Conservation (phyloP, 805 yeast genomes). For the Cyberlindnera xishuangbannaensis region DNA sequence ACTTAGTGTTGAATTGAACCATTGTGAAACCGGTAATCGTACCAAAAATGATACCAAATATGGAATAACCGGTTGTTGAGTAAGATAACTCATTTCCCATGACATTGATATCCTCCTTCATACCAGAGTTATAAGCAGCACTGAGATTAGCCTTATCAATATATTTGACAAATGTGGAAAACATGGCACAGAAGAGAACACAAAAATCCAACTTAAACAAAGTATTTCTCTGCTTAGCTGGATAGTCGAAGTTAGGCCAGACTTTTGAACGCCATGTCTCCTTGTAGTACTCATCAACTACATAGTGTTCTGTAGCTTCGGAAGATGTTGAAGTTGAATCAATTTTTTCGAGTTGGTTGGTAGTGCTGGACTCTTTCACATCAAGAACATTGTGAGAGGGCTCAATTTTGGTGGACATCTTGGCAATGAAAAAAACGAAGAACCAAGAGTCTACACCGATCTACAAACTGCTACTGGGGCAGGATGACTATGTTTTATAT, state of each 20-base stretch:
- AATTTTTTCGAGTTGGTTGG: too few species aligned
- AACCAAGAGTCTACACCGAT: too few species aligned
- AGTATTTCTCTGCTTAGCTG: conserved; percentile 31
- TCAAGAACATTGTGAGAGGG: too few species aligned
- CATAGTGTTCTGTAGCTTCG: too few species aligned
- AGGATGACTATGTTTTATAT: too few species aligned
- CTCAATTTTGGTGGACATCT: too few species aligned
- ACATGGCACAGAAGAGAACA: conserved; percentile 30
- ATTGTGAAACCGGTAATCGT: conserved; percentile 47
- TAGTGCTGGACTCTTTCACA: too few species aligned
- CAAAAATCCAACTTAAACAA: conserved; percentile 50
- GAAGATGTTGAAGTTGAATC: too few species aligned
- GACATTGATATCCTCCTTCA: conserved; percentile 50
- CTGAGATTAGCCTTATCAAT: conserved; percentile 53
- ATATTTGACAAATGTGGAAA: conserved; percentile 36
- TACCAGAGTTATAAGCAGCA: conserved; percentile 63
- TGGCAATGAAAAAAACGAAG: too few species aligned
- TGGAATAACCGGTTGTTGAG: conserved; percentile 54
- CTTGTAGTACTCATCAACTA: too few species aligned
- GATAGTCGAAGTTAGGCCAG: conserved; percentile 10
- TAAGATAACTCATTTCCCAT: conserved; percentile 57
- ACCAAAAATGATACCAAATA: conserved; percentile 54
- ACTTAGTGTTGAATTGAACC: conserved; percentile 53
- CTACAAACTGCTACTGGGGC: too few species aligned
- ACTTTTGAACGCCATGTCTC: conserved; percentile 7